Base-by-base conservation (phyloP, 192 early-diverging fungal genomes). In the Glomus cerebriforme region DNA sequence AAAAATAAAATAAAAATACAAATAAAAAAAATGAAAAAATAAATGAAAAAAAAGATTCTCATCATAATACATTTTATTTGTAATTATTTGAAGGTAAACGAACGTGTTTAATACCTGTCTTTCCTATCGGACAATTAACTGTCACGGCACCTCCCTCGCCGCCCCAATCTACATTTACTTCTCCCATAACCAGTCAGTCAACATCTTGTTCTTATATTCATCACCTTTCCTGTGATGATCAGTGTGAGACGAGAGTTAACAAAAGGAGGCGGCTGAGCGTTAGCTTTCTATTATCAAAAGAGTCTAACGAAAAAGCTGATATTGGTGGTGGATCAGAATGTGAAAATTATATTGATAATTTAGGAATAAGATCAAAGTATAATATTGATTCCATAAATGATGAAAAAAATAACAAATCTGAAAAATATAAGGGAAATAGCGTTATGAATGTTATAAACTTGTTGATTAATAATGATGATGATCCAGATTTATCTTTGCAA, bases 401-500 rank as follows among this genome's bases (percentile, higher is more conserved):
- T 37, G 34, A 19, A 24, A 39, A 37, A n/a, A 71, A 45, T 34
- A 27, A 73, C 19, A 10, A 72, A 19, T 9, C 70, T 24, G 29
- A 37, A 24, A 45, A 49, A 35, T 19, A 29, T 37, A 62, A 35
- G 13, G 34, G 58, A 13, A 63, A 34, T 22, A 49, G 59, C 12
- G 59, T 75, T 34, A 75, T 75, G 74, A 75, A 75, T 49, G 74
- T 75, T 34, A 60, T 6, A 34, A 75, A 63, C 26, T 49, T 75
- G n/a, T 49, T 75, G 22, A 75, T 62, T 43, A 13, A 58, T n/a
- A 54, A 74, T n/a, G 54, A 58, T 0, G n/a, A 29, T 58, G 7
- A 29, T 10, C 39, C 39, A 43, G 39, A 43, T 12, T 43, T 43
- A 10, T 43, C 39, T 12, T 43, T 43, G 12, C 69, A 71, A 71